These are phyloP conservation scores for Curvularia sp. DNA, from an alignment of 2,329 filamentous ascomycete species.

Conservation along the genomic window DNA sequence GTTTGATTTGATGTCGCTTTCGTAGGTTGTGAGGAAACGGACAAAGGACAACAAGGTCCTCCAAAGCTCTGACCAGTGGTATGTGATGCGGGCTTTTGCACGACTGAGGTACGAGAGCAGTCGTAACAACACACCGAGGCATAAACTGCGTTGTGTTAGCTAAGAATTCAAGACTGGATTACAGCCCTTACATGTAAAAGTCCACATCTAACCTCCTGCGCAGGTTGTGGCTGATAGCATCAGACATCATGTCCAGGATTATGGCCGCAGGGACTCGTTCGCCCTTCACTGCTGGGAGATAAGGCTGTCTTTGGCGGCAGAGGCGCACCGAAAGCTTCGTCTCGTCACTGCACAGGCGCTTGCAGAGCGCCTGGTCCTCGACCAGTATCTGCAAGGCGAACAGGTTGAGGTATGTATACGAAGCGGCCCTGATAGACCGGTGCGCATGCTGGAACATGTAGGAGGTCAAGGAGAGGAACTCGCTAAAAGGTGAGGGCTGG, in stretches of 20 bases:
- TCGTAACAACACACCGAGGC: constrained; percentile 80
- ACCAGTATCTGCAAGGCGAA: constrained; percentile 85
- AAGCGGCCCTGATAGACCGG: constrained; percentile 75
- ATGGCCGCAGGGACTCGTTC: constrained; percentile 77
- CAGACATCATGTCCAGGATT: constrained; percentile 85
- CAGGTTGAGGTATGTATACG: constrained; percentile 85
- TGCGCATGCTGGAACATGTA: constrained; percentile 95
- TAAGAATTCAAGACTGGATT: background rate
- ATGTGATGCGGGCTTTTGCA: constrained; percentile 78
- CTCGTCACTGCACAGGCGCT: constrained; percentile 82
- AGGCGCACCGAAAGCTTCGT: constrained; percentile 76
- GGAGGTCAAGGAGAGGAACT: constrained; percentile 85
- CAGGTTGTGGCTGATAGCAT: constrained; percentile 93
- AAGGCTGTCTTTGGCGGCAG: constrained; percentile 87
- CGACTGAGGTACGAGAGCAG: constrained; percentile 84
- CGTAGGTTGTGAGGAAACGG: constrained; percentile 88
- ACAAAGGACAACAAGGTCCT: constrained; percentile 85
- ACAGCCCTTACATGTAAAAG: constrained; percentile 69
- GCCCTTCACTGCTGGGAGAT: constrained; percentile 74
- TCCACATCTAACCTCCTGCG: constrained; percentile 82
- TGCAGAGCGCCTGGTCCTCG: constrained; percentile 83
- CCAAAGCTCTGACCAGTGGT: constrained; percentile 97
- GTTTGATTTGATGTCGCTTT: constrained; percentile 73
- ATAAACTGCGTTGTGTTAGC: constrained; percentile 60
- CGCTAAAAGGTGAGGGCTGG: constrained; percentile 76